A percentile compares a stretch with the other conserved stretches of the same genome.
These are phyloP conservation scores for Breynia disticha DNA, from an alignment of 441 rosid genomes.

Conservation along the genomic window DNA sequence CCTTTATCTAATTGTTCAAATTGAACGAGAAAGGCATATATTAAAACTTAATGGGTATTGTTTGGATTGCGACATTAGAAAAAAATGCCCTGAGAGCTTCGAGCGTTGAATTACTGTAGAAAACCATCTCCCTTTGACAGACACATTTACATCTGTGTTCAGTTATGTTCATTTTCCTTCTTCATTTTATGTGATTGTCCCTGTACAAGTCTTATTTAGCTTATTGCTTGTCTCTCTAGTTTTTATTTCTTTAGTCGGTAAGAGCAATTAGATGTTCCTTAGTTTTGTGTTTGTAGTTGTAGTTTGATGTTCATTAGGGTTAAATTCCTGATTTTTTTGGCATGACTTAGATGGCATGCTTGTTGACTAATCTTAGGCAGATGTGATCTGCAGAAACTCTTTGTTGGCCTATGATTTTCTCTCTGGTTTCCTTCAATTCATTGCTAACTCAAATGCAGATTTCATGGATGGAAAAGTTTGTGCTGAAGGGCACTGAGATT, in stretches of 20 bases:
- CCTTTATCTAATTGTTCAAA: constrained; percentile 18
- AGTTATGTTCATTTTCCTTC: neutral
- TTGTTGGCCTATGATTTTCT: neutral
- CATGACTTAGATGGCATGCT: neutral
- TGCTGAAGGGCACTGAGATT: constrained; percentile 87
- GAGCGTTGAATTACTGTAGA: neutral
- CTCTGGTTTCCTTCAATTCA: neutral
- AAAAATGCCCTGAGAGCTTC: neutral
- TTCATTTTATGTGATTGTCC: neutral
- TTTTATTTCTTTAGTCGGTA: neutral
- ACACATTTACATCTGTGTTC: constrained; percentile 1
- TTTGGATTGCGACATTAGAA: neutral
- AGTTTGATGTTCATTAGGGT: no score
- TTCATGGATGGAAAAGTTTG: constrained; percentile 99
- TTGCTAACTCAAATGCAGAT: constrained; percentile 44
- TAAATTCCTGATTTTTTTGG: no score
- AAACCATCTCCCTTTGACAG: neutral
- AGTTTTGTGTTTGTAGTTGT: neutral
- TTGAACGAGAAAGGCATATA: neutral
- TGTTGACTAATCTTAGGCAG: neutral
- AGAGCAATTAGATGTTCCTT: neutral
- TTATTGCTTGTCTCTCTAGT: neutral
- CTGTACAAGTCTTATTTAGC: neutral
- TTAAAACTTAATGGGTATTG: neutral
- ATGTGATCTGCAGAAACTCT: no score